Percentiles rank a stretch among this genome's conserved stretches.
Evolutionary conservation across 192 early-diverging fungal genomes (phyloP).

Genomic region (Coemansia sp.): DNA sequence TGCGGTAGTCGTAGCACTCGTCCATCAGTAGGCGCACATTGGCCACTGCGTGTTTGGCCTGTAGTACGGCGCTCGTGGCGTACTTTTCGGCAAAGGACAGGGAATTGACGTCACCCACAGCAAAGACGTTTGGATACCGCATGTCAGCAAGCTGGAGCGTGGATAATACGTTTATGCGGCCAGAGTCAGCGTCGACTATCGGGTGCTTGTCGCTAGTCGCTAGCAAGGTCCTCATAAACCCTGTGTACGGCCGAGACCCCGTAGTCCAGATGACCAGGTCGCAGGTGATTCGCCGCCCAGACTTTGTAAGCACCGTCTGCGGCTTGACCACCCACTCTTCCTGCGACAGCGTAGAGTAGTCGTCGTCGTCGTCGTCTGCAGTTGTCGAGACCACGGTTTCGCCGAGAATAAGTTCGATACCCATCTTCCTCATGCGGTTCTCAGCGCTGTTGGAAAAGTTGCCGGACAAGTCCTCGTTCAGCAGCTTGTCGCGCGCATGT

Average conservation of each 20-base stretch:
- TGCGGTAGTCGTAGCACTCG: slow-evolving; percentile 37
- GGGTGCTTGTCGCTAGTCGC: slow-evolving; percentile 19
- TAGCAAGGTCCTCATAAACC: slow-evolving; percentile 49
- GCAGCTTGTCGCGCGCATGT: slow-evolving; percentile 29
- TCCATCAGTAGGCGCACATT: slow-evolving; percentile 37
- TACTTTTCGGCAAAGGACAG: slow-evolving; percentile 42
- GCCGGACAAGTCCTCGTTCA: slow-evolving; percentile 25
- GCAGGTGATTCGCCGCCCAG: slow-evolving; percentile 51
- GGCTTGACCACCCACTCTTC: slow-evolving; percentile 20
- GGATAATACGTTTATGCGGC: slow-evolving; percentile 50
- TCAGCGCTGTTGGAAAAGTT: slow-evolving; percentile 26
- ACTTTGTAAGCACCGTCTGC: slow-evolving; percentile 18
- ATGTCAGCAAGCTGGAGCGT: slow-evolving; percentile 53
- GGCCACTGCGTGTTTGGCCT: slow-evolving; percentile 32
- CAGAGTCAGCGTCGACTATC: slow-evolving; percentile 34
- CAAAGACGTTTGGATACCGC: slow-evolving; percentile 56
- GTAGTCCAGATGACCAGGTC: slow-evolving; percentile 59
- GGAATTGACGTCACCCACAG: slow-evolving; percentile 56
- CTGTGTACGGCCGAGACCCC: slow-evolving; percentile 50
- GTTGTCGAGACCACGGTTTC: slow-evolving; percentile 11
- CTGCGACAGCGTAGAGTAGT: background rate
- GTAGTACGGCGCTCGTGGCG: slow-evolving; percentile 35
- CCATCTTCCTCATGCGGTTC: slow-evolving; percentile 23
- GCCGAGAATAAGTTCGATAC: slow-evolving; percentile 22
- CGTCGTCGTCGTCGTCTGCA: background rate